phyloP scores from a whole-genome alignment of 805 yeast genomes.

The Candida tibetensis region DNA sequence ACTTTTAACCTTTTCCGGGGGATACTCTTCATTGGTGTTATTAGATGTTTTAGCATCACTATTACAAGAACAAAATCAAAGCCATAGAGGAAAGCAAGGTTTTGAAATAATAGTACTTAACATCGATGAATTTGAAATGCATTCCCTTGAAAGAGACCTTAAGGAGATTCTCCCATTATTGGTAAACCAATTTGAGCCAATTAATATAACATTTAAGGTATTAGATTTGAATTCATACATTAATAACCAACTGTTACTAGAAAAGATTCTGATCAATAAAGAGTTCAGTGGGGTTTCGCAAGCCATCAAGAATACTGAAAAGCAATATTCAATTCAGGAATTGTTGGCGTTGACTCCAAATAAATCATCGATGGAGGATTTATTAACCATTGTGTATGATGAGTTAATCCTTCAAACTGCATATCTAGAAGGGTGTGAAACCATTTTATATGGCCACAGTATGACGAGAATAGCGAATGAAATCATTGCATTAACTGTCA shows the following conservation, averaged over 20 bases:
- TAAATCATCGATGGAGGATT: constrained; percentile 66
- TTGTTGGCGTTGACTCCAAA: constrained; percentile 42
- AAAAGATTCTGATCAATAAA: constrained; percentile 30
- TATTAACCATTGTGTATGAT: constrained; percentile 45
- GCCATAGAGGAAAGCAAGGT: constrained; percentile 66
- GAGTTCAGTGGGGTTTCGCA: constrained; percentile 21
- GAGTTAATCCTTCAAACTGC: constrained; percentile 51
- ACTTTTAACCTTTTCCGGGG: constrained; percentile 64
- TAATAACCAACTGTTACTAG: constrained; percentile 23
- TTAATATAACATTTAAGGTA: constrained; percentile 35
- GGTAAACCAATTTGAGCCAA: constrained; percentile 16
- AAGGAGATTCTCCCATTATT: constrained; percentile 18
- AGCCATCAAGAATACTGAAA: constrained; percentile 5
- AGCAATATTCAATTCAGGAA: constrained; percentile 23
- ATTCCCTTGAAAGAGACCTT: constrained; percentile 14
- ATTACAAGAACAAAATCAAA: constrained; percentile 57
- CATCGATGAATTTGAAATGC: constrained; percentile 37
- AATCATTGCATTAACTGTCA: constrained; percentile 74
- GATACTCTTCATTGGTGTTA: constrained; percentile 62
- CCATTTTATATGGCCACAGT: constrained; percentile 70
- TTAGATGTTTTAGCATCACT: constrained; percentile 63
- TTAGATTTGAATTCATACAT: constrained; percentile 43
- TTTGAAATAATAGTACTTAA: constrained; percentile 55
- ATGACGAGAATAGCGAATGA: constrained; percentile 83
- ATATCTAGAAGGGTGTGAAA: constrained; percentile 39